Evolutionary conservation across 75 land plant species (phyloP).

Genomic region (Larix kaempferi): DNA sequence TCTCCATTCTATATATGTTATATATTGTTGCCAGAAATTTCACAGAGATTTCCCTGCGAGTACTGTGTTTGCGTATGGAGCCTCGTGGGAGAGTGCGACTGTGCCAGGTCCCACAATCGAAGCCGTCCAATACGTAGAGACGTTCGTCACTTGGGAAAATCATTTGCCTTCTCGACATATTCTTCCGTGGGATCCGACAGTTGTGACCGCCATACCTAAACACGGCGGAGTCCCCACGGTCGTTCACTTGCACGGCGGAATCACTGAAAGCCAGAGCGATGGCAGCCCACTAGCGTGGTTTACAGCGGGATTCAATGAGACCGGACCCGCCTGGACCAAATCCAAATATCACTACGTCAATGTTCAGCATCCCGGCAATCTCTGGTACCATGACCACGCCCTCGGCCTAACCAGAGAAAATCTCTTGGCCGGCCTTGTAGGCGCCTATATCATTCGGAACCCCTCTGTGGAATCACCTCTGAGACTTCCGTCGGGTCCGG

Average conservation of each 20-base stretch:
- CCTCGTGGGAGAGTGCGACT: slow-evolving; percentile 6
- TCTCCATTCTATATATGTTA: too few species aligned
- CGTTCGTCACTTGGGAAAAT: slow-evolving; percentile 30
- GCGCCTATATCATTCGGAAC: slow-evolving; percentile 32
- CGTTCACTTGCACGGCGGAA: slow-evolving; percentile 78
- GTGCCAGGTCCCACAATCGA: slow-evolving; percentile 39
- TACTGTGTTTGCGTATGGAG: slow-evolving; percentile 33
- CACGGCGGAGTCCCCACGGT: slow-evolving; percentile 62
- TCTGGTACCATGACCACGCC: slow-evolving; percentile 91
- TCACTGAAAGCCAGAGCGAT: slow-evolving; percentile 53
- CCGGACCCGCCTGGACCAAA: slow-evolving; percentile 34
- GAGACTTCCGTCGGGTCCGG: slow-evolving; percentile 18
- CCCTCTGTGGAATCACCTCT: slow-evolving; percentile 15
- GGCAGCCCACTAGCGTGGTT: slow-evolving; percentile 69
- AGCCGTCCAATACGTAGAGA: slow-evolving; percentile 14
- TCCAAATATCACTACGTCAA: slow-evolving; percentile 17
- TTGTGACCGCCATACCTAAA: slow-evolving; percentile 44
- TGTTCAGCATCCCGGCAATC: slow-evolving; percentile 33
- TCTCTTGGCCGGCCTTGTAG: slow-evolving; percentile 66
- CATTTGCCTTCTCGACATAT: slow-evolving; percentile 64
- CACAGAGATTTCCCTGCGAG: slow-evolving; percentile 37
- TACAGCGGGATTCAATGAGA: slow-evolving; percentile 41
- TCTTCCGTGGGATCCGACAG: slow-evolving; percentile 62
- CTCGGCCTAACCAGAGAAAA: slow-evolving; percentile 72
- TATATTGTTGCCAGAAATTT: slow-evolving; percentile 8